Evolutionary conservation across 225 moss, liverwort and hornwort genomes (phyloP).

Genomic region (Straminergon stramineum): DNA sequence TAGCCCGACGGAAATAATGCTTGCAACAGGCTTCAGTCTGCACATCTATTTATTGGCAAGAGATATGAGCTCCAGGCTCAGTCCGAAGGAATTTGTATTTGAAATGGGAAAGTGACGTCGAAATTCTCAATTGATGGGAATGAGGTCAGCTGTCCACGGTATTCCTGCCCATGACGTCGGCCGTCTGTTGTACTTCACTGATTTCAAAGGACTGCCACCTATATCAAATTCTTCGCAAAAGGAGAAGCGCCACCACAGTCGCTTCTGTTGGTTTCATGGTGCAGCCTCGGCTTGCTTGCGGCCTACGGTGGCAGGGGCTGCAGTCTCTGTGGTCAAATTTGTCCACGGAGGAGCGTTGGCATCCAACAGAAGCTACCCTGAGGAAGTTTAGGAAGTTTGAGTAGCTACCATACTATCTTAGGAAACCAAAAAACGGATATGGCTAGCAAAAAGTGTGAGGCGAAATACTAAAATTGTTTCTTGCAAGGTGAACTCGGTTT

Average conservation of each 20-base stretch:
- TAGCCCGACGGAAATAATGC: background rate
- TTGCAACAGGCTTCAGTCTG: background rate
- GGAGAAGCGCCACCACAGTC: background rate
- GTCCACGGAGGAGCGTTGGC: background rate
- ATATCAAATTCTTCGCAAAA: too few species aligned
- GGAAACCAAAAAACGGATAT: background rate
- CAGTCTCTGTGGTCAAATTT: background rate
- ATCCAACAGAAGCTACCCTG: background rate
- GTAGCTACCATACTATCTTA: too few species aligned
- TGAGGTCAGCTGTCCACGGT: too few species aligned
- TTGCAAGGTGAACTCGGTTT: too few species aligned
- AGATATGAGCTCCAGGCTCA: background rate
- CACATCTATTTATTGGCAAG: background rate
- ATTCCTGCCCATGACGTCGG: background rate
- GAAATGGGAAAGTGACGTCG: background rate
- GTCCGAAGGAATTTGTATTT: background rate
- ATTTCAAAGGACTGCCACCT: background rate
- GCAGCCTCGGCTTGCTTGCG: background rate
- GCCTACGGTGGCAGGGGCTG: background rate
- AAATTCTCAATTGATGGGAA: background rate
- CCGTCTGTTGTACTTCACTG: too few species aligned
- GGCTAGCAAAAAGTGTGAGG: background rate
- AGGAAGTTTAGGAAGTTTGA: background rate
- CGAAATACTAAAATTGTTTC: background rate
- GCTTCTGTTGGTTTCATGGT: background rate